phyloP scores from a whole-genome alignment of 495 filamentous ascomycete genomes.

The Daldinia childiae region DNA sequence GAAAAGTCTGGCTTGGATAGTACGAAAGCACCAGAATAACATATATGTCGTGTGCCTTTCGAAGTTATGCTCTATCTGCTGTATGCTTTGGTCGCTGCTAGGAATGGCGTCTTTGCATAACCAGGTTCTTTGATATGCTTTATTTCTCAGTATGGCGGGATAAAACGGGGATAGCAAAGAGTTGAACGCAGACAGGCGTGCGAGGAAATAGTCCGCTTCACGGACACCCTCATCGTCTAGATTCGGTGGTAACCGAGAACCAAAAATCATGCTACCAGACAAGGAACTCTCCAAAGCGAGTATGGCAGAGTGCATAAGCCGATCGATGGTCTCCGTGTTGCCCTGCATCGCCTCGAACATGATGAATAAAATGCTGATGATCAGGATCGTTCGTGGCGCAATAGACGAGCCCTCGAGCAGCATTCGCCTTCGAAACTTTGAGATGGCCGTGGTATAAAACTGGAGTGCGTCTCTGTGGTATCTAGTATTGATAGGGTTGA shows the following conservation, averaged over 20 bases:
- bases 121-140: slow-evolving; percentile 4
- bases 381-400: slow-evolving; percentile 24
- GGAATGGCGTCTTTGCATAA: background rate
- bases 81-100: background rate
- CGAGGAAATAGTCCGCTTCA: slow-evolving; percentile 28
- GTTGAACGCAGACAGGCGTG: slow-evolving; percentile 23
- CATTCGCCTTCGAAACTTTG: slow-evolving; percentile 27
- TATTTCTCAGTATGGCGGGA: slow-evolving; percentile 2
- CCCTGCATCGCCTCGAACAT: slow-evolving; percentile 36
- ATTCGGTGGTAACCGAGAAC: background rate
- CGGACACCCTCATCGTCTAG: slow-evolving; percentile 30
- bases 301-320: slow-evolving; percentile 19
- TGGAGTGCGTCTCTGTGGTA: slow-evolving; percentile 29
- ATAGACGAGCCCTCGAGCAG: slow-evolving; percentile 10
- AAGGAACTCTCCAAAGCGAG: slow-evolving; percentile 9
- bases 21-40: slow-evolving; percentile 24
- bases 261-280: background rate
- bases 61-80: slow-evolving; percentile 15
- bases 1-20: background rate
- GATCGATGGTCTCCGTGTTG: slow-evolving; percentile 27
- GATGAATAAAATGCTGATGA: slow-evolving; percentile 31
- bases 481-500: background rate
- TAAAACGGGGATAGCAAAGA: slow-evolving; percentile 24
- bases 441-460: slow-evolving; percentile 30
- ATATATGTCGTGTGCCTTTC: slow-evolving; percentile 23